Conservation (phyloP, 768 basidiomycete species). For the Phaffia tasmanica region DNA sequence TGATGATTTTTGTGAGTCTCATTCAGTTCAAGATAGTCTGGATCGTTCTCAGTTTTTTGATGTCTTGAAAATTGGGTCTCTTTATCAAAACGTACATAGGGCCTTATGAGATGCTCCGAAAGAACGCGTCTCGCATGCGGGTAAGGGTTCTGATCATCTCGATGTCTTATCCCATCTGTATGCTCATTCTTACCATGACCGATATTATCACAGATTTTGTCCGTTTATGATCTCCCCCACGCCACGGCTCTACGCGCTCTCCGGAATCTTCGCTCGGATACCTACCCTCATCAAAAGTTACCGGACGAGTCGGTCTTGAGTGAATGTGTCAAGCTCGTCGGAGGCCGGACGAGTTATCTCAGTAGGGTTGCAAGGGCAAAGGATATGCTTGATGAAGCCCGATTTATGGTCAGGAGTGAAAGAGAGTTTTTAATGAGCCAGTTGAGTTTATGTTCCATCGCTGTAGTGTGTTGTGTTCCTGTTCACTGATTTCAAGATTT, state of each 20-base stretch:
- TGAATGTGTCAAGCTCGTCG: slow-evolving; percentile 53
- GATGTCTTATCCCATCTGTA: not conserved
- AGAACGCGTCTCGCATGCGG: slow-evolving; percentile 63
- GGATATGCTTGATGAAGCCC: slow-evolving; percentile 47
- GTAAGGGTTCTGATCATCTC: slow-evolving; percentile 36
- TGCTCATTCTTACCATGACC: not conserved
- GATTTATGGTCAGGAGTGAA: slow-evolving; percentile 20
- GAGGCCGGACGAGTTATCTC: slow-evolving; percentile 70
- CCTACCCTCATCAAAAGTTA: not conserved
- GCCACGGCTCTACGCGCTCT: slow-evolving; percentile 53
- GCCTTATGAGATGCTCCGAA: slow-evolving; percentile 42
- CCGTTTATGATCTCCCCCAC: slow-evolving; percentile 57
- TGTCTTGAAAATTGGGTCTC: no score
- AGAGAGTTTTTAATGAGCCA: slow-evolving; percentile 14
- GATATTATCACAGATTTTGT: slow-evolving; percentile 47
- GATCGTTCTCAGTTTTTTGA: slow-evolving; percentile 52
- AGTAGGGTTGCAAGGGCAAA: slow-evolving; percentile 52
- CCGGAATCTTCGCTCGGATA: slow-evolving; percentile 45
- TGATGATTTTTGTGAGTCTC: slow-evolving; percentile 58
- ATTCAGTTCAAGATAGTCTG: slow-evolving; percentile 27
- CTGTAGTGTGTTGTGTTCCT: no score
- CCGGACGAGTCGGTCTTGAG: slow-evolving; percentile 32
- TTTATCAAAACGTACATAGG: slow-evolving; percentile 25
- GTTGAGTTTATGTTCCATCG: not conserved
- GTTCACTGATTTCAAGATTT: no score